Evolutionary conservation across 73 alveolate genomes (phyloP).

Genomic region (Paramecium pentaurelia): DNA sequence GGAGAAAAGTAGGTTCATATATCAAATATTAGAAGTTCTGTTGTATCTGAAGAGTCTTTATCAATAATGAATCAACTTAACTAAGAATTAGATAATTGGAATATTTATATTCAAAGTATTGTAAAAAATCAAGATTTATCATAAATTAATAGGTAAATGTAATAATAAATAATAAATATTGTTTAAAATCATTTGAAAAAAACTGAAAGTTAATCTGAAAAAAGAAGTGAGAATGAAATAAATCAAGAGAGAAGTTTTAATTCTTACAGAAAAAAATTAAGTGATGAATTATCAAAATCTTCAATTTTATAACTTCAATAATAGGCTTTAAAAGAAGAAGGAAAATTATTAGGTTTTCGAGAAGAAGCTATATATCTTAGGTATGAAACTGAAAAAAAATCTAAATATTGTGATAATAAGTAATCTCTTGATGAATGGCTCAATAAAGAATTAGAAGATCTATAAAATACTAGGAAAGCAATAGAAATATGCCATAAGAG

Average conservation of each 20-base stretch:
- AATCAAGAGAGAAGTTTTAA: background rate
- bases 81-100: background rate
- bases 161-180: background rate
- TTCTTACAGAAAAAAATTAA: background rate
- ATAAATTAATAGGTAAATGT: background rate
- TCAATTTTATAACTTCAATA: background rate
- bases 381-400: background rate
- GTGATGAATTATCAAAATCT: conserved; percentile 4
- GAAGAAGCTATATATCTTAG: conserved; percentile 17
- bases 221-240: background rate
- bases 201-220: background rate
- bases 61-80: background rate
- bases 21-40: background rate
- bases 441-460: background rate
- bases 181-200: conserved; percentile 25
- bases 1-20: conserved; percentile 25
- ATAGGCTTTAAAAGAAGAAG: background rate
- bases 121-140: background rate
- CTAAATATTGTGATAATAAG: background rate
- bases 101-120: background rate
- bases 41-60: background rate
- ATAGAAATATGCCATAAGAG: background rate
- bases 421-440: conserved; percentile 28
- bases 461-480: background rate
- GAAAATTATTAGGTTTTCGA: background rate